Conservation (phyloP, 2,329 filamentous ascomycete species). For the Fusarium dlaminii region DNA sequence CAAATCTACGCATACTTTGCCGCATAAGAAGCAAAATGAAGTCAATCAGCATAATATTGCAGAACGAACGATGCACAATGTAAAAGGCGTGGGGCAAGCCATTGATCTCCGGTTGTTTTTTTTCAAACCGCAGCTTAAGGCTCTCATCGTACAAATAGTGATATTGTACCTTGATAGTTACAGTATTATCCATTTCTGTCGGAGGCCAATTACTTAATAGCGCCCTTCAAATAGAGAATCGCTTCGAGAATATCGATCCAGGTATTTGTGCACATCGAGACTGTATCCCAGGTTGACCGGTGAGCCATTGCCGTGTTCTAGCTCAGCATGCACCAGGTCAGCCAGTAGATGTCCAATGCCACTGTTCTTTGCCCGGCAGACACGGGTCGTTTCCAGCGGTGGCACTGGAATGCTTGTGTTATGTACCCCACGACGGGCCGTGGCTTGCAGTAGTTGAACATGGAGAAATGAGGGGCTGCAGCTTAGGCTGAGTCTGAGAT, state of each 20-base stretch:
- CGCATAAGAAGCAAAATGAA: neutral
- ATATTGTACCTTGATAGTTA: conserved; percentile 7
- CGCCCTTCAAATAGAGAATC: neutral
- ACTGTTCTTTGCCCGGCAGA: neutral
- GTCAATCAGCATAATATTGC: neutral
- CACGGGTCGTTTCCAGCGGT: neutral
- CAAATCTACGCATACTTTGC: neutral
- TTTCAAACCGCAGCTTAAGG: neutral
- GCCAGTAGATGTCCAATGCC: neutral
- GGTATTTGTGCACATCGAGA: neutral
- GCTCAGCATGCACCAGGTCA: neutral
- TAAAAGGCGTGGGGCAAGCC: neutral
- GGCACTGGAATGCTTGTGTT: conserved; percentile 8
- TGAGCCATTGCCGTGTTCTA: neutral
- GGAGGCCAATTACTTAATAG: neutral
- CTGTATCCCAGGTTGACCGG: neutral
- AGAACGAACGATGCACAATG: neutral
- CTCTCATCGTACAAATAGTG: neutral
- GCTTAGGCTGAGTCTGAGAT: conserved; percentile 12
- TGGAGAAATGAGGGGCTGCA: conserved; percentile 43
- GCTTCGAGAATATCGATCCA: neutral
- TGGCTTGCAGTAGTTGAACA: conserved; percentile 43
- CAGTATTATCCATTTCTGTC: neutral
- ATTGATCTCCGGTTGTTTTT: neutral
- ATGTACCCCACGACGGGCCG: conserved; percentile 24